Evolutionary conservation across 148 eudicot species (phyloP), one percentile per base, ranked within the genome.

Genomic region (Suaeda aralocaspica): DNA sequence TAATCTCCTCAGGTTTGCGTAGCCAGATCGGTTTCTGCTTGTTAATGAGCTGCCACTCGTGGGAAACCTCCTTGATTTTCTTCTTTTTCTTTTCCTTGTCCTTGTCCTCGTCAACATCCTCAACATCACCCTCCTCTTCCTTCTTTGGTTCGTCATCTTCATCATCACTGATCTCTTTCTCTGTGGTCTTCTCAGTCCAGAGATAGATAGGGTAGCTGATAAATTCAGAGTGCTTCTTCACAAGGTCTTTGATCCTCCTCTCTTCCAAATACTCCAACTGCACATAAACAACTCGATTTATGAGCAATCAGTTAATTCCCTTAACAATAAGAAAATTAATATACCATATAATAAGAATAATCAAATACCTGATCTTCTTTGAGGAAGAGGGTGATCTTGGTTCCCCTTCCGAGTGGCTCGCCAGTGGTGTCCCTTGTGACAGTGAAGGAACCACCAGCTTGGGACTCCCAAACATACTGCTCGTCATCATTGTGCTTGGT

Each of bases 11-110:
- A 0, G 97, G 96, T 70, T 92, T 92, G 26, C 97, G 84, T 29
- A 92, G 39, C 97, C 97, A 92, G 15, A 92, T 87, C 2, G 97
- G 97, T 50, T 92, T 92, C 74, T 92, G 97, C 72, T 92, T 92
- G 93, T 92, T 92, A 45, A 89, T 82, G 10, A 80, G 83, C 46
- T 92, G 81, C 97, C 96, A 92, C 26, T 92, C 97, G 19, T 89
- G 89, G 39, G 87, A 78, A 0, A 89, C 93, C 72, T 92, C 96
- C 89, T 92, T 89, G 33, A 92, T 89, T 77, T 92, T 92, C 86
- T 92, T 89, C 76, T 89, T 89, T 15, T 77, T 68, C 56, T 78
- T 78, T 19, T 82, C 86, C 58, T 92, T 87, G 39, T 89, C 92
- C 65, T 85, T 88, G 4, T 87, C 97, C 73, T 92, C 97, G 2